phyloP scores from a whole-genome alignment of 2,329 filamentous ascomycete genomes.

The Elsinoe fawcettii region DNA sequence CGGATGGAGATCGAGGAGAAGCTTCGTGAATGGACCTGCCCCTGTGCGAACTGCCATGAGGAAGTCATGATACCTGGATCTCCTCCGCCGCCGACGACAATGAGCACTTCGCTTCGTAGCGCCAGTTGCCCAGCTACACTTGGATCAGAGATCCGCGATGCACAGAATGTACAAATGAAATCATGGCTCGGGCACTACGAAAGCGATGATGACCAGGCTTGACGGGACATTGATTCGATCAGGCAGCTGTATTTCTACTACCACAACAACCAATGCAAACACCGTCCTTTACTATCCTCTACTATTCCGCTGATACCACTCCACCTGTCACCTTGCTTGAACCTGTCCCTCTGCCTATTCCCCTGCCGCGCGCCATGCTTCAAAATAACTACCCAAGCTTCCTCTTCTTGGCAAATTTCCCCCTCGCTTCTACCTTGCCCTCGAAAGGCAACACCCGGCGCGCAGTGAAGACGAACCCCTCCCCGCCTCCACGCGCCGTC shows the following conservation, averaged over 20 bases:
- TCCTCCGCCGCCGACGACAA: no score
- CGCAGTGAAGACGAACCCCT: slow-evolving; percentile 83
- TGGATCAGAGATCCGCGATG: not conserved
- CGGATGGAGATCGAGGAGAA: not conserved
- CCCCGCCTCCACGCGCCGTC: slow-evolving; percentile 77
- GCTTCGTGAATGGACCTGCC: not conserved
- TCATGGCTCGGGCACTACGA: not conserved
- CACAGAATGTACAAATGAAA: not conserved
- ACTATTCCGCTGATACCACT: no score
- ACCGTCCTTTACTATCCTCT: not conserved
- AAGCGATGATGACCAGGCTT: no score
- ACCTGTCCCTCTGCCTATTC: not conserved
- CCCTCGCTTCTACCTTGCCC: slow-evolving; percentile 19
- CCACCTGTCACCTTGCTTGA: no score
- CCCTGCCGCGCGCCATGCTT: no score
- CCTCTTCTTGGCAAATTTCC: slow-evolving; percentile 20
- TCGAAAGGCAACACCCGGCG: slow-evolving; percentile 64
- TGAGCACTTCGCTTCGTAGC: not conserved
- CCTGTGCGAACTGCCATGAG: not conserved
- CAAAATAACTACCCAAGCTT: slow-evolving; percentile 12
- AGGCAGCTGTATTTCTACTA: no score
- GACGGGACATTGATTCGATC: no score
- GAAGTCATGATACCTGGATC: not conserved
- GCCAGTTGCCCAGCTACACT: not conserved
- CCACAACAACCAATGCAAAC: no score